Evolutionary conservation across 2,329 filamentous ascomycete genomes (phyloP).

Genomic region (Blastomyces parvus): DNA sequence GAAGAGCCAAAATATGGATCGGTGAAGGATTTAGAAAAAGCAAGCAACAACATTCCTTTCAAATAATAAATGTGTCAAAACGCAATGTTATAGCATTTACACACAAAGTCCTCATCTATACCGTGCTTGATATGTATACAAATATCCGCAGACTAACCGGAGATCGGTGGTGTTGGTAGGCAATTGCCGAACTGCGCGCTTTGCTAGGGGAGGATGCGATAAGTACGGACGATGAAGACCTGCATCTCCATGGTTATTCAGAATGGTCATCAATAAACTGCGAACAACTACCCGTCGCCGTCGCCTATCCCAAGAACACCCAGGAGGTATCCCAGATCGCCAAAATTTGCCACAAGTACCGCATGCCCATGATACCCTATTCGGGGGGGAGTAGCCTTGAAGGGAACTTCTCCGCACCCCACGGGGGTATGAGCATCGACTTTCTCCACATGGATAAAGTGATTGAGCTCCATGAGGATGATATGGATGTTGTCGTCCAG

Average conservation of each 20-base stretch:
- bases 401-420: constrained; percentile 80
- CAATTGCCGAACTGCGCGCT: constrained; percentile 46
- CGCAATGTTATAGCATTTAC: background rate
- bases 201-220: constrained; percentile 51
- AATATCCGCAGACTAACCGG: background rate
- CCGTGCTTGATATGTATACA: background rate
- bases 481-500: constrained; percentile 90
- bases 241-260: constrained; percentile 57
- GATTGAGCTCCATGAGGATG: constrained; percentile 66
- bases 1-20: constrained; percentile 31
- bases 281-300: constrained; percentile 52
- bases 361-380: constrained; percentile 75
- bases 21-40: constrained; percentile 32
- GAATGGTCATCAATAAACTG: constrained; percentile 64
- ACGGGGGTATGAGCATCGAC: constrained; percentile 80
- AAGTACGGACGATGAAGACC: constrained; percentile 54
- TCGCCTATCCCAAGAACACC: constrained; percentile 56
- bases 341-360: constrained; percentile 65
- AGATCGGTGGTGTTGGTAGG: constrained; percentile 29
- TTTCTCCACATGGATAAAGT: constrained; percentile 82
- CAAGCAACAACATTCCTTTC: constrained; percentile 13
- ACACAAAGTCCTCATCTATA: background rate
- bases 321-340: constrained; percentile 56
- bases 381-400: constrained; percentile 81
- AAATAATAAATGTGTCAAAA: background rate